Base-by-base conservation (phyloP, 2,329 filamentous ascomycete species). In the Monilinia fructigena region DNA sequence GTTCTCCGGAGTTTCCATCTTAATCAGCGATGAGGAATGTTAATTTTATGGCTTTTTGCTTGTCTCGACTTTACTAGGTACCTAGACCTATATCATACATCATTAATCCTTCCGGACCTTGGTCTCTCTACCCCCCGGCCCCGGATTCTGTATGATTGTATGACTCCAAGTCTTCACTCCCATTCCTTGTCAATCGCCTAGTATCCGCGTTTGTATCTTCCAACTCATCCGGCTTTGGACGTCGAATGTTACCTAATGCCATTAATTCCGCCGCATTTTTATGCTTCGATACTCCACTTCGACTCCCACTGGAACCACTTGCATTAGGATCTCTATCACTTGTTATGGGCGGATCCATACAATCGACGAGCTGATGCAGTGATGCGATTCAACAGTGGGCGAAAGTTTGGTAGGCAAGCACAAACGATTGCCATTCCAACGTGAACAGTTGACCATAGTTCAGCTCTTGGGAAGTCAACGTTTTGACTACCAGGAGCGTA, bases 351-450 rank as follows among this genome's bases (percentile, higher is more conserved):
- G 45, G 54, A 65, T 40, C 45, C 55, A 50, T 65, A 65, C 8
- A 65, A 23, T 20, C 63, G 63, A 11, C 63, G 63, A 31, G 45
- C 54, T 14, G 63, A 40, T 16, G 55, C 47, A 18, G 63, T 65
- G 6, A 65, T 65, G 23, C 63, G 55, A 35, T 47, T 66, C 18
- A 66, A 45, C 7, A 68, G 56, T 58, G 67, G 67, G 10, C 67
- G 66, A 50, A 67, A 61, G 47, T 48, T 59, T 20, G 67, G 67
- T 10, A 69, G 66, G 47, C 66, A 69, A 45, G 67, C 66, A 42
- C 67, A 69, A 14, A 69, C 62, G 18, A 69, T 66, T n/a, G 61
- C 67, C n/a, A 66, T 67, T 18, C 67, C 66, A 28, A 67, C 54
- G 35, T 69, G 67, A 6, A 69, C 62, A 18, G 66, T 47, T 6